Evolutionary conservation across 148 eudicot species (phyloP).

Genomic region (Spergularia marina): DNA sequence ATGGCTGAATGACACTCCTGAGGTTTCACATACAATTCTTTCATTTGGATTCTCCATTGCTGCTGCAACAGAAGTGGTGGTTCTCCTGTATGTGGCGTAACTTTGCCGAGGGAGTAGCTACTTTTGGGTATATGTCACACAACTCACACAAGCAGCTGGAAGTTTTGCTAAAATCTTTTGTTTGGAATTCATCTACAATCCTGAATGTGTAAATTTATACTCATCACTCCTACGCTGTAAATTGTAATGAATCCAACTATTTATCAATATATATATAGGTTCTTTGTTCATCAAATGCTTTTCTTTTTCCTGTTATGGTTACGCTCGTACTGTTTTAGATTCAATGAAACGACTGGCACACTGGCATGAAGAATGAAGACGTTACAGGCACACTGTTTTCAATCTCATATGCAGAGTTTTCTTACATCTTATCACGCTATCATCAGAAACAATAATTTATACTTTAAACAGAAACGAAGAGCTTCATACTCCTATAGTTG

Average conservation of each 20-base stretch:
- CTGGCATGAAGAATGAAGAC: background rate
- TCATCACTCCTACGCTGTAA: conserved; percentile 9
- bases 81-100: conserved; percentile 8
- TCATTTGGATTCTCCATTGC: background rate
- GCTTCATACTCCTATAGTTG: background rate
- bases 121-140: conserved; percentile 11
- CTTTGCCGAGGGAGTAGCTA: conserved; percentile 6
- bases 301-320: background rate
- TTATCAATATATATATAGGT: conserved; percentile 13
- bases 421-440: background rate
- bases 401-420: background rate
- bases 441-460: background rate
- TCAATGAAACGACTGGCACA: too few species aligned
- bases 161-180: background rate
- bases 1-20: background rate
- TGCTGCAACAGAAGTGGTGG: conserved; percentile 6
- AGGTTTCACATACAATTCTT: conserved; percentile 1
- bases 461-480: background rate
- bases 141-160: conserved; percentile 3
- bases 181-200: background rate
- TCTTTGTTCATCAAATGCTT: background rate
- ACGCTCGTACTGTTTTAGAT: too few species aligned
- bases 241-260: conserved; percentile 5
- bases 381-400: background rate
- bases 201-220: conserved; percentile 11